A percentile compares a stretch with the other conserved stretches of the same genome.
These are phyloP conservation scores for Micractinium sp. DNA, from an alignment of 139 green algal species.

Conservation along the genomic window DNA sequence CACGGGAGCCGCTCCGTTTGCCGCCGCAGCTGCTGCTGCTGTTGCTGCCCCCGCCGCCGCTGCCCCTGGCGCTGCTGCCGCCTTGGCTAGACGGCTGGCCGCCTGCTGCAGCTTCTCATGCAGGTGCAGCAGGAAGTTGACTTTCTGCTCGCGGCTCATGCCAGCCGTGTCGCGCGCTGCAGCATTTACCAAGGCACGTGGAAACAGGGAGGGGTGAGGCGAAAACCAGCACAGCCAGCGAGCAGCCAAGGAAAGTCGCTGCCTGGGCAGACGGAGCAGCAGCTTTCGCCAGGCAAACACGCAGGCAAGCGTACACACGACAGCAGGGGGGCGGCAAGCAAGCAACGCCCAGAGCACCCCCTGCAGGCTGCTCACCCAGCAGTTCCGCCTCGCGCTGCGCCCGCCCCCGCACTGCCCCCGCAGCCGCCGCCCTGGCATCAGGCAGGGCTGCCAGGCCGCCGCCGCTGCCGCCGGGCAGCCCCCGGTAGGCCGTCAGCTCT, in stretches of 20 bases:
- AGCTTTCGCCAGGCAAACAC: neutral
- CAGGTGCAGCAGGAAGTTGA: conserved; percentile 65
- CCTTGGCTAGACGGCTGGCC: neutral
- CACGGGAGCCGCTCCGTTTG: neutral
- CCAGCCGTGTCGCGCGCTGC: conserved; percentile 50
- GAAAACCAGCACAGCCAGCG: neutral
- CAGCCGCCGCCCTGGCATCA: neutral
- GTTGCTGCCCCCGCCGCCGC: neutral
- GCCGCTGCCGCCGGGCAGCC: conserved; percentile 22
- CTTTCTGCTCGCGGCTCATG: conserved; percentile 53
- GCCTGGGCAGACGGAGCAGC: neutral
- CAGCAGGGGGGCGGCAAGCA: neutral
- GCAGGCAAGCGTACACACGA: neutral
- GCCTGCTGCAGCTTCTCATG: conserved; percentile 50
- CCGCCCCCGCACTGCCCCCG: neutral
- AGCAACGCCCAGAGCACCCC: neutral
- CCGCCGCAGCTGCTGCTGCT: neutral
- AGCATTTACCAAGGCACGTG: neutral
- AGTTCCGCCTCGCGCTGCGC: conserved; percentile 10
- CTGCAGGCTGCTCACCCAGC: neutral
- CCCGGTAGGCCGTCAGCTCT: conserved; percentile 42
- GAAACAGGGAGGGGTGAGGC: neutral
- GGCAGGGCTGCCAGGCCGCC: neutral
- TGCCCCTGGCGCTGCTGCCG: neutral
- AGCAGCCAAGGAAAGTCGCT: neutral